Evolutionary conservation across 2,329 filamentous ascomycete species (phyloP).

Genomic region (Salinomyces thailandicus): DNA sequence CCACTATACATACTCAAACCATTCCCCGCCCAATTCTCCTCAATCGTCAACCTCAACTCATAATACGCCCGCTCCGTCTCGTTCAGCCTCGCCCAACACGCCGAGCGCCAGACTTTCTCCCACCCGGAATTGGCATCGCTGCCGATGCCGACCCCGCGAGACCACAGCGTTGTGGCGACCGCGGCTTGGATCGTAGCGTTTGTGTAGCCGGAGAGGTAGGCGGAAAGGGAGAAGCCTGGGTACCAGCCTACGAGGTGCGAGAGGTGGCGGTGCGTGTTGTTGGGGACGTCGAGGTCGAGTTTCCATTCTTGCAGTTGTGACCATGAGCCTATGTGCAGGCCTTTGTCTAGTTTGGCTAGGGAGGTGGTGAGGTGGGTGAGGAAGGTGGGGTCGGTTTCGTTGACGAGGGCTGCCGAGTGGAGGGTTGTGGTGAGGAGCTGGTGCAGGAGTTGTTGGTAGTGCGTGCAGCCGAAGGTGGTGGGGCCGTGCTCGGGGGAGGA

Average conservation of each 20-base stretch:
- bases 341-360: constrained; percentile 40
- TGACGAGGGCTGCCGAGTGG: constrained; percentile 11
- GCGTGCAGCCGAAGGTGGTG: constrained; percentile 41
- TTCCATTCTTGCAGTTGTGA: constrained; percentile 44
- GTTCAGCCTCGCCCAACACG: constrained; percentile 47
- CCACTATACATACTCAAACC: constrained; percentile 43
- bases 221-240: constrained; percentile 43
- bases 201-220: constrained; percentile 32
- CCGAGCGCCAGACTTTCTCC: constrained; percentile 49
- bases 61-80: constrained; percentile 40
- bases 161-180: constrained; percentile 36
- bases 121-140: constrained; percentile 46
- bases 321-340: constrained; percentile 38
- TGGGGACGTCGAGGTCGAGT: constrained; percentile 32
- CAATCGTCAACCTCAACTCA: constrained; percentile 40
- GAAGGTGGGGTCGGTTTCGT: constrained; percentile 26
- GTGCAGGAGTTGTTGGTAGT: constrained; percentile 43
- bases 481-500: constrained; percentile 48
- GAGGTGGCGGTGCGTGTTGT: constrained; percentile 43
- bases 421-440: constrained; percentile 28
- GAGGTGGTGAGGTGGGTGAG: constrained; percentile 30
- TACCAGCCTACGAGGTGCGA: constrained; percentile 48
- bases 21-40: constrained; percentile 42
- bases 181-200: constrained; percentile 37
- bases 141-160: constrained; percentile 37